These are phyloP conservation scores for Rhizopogon vesiculosus DNA, from an alignment of 768 basidiomycete genomes.

Conservation along the genomic window DNA sequence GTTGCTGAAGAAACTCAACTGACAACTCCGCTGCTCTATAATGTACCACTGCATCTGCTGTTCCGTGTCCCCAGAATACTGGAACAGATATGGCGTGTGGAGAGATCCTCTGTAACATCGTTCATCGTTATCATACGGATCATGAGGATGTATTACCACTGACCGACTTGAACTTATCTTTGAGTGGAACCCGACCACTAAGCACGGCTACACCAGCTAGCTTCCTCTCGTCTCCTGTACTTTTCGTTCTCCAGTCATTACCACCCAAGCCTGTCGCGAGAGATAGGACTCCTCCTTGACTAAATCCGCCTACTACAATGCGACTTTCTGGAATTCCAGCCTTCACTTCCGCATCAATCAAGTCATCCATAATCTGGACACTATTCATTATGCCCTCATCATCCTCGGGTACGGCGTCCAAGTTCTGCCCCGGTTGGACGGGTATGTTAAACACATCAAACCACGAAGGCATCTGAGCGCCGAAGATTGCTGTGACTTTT, in stretches of 20 bases:
- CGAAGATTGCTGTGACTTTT: slow-evolving; percentile 11
- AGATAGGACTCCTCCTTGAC: slow-evolving; percentile 42
- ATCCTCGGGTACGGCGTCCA: slow-evolving; percentile 27
- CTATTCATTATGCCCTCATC: slow-evolving; percentile 37
- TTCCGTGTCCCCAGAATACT: slow-evolving; percentile 21
- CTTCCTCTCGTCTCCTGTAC: slow-evolving; percentile 17
- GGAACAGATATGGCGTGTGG: slow-evolving; percentile 4
- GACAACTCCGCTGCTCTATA: slow-evolving; percentile 7
- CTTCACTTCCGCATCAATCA: slow-evolving; percentile 40
- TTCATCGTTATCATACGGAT: not conserved
- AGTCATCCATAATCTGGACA: slow-evolving; percentile 28
- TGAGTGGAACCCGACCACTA: slow-evolving; percentile 42
- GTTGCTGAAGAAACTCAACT: slow-evolving; percentile 10
- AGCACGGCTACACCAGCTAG: slow-evolving; percentile 37
- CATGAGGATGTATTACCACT: slow-evolving; percentile 1
- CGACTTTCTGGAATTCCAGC: slow-evolving; percentile 35
- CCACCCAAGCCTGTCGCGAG: slow-evolving; percentile 44
- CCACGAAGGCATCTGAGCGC: slow-evolving; percentile 1
- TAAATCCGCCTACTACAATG: slow-evolving; percentile 48
- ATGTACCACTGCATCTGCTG: slow-evolving; percentile 11
- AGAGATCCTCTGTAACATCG: slow-evolving; percentile 41
- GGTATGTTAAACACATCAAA: slow-evolving; percentile 1
- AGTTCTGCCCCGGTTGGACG: not conserved
- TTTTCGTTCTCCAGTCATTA: slow-evolving; percentile 11
- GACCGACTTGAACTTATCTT: slow-evolving; percentile 35